phyloP scores from a whole-genome alignment of 345 rosid genomes.

The Passiflora organensis region DNA sequence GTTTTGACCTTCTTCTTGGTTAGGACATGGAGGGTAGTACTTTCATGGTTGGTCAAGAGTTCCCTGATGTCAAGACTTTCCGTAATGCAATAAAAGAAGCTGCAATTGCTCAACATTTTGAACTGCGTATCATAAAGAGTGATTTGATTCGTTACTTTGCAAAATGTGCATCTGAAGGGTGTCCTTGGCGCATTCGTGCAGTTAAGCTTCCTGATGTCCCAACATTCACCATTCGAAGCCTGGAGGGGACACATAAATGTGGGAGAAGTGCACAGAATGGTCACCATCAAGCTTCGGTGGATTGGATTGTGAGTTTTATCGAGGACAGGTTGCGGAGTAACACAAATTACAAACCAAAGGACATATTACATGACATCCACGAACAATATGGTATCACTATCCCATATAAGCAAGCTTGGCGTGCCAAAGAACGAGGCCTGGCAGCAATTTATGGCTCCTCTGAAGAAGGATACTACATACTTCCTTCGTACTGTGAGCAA shows the following conservation, averaged over 20 bases:
- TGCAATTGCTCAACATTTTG: slow-evolving; percentile 55
- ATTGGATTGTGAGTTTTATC: slow-evolving; percentile 55
- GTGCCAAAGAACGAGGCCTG: slow-evolving; percentile 57
- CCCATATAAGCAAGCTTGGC: slow-evolving; percentile 63
- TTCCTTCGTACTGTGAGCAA: slow-evolving; percentile 46
- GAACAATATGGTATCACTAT: slow-evolving; percentile 45
- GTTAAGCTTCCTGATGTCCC: slow-evolving; percentile 45
- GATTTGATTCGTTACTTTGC: slow-evolving; percentile 49
- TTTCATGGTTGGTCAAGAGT: slow-evolving; percentile 49
- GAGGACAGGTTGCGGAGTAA: slow-evolving; percentile 42
- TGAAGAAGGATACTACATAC: slow-evolving; percentile 53
- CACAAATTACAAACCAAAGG: slow-evolving; percentile 53
- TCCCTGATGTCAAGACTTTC: slow-evolving; percentile 54
- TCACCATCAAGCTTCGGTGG: slow-evolving; percentile 60
- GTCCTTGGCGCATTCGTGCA: slow-evolving; percentile 55
- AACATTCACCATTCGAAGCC: slow-evolving; percentile 47
- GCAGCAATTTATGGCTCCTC: slow-evolving; percentile 58
- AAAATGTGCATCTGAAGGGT: slow-evolving; percentile 52
- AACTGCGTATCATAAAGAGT: slow-evolving; percentile 48
- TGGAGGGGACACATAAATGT: slow-evolving; percentile 47
- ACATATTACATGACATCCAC: slow-evolving; percentile 48
- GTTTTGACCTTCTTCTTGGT: slow-evolving; percentile 11
- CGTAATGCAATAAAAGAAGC: slow-evolving; percentile 50
- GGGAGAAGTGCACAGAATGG: slow-evolving; percentile 46
- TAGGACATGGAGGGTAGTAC: slow-evolving; percentile 32